Conservation (phyloP, 2,329 filamentous ascomycete genomes). For the Aquanectria penicillioides region DNA sequence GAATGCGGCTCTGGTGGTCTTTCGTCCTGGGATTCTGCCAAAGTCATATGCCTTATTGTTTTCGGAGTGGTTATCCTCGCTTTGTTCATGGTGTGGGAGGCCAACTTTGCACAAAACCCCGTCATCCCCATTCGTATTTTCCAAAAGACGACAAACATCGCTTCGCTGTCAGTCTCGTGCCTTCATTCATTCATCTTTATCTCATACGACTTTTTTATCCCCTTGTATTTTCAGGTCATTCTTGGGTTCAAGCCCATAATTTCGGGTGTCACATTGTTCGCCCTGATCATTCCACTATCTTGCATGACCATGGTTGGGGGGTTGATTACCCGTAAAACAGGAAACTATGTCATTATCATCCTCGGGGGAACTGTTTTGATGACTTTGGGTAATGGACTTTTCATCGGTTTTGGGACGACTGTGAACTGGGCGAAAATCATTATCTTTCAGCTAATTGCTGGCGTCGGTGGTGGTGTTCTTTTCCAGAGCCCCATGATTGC, state of each 20-base stretch:
- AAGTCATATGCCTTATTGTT: conserved; percentile 79
- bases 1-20: conserved; percentile 79
- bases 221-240: conserved; percentile 84
- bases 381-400: conserved; percentile 71
- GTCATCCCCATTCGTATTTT: conserved; percentile 82
- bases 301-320: conserved; percentile 67
- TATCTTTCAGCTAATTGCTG: conserved; percentile 70
- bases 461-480: conserved; percentile 71
- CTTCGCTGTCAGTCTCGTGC: conserved; percentile 73
- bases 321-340: conserved; percentile 68
- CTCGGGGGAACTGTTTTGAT: conserved; percentile 66
- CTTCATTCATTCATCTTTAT: conserved; percentile 82
- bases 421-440: conserved; percentile 64
- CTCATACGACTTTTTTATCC: conserved; percentile 79
- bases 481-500: conserved; percentile 78
- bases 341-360: conserved; percentile 70
- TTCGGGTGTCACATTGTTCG: conserved; percentile 79
- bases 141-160: conserved; percentile 70
- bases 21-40: conserved; percentile 77
- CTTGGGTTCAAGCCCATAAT: conserved; percentile 74
- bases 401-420: conserved; percentile 67
- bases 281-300: conserved; percentile 74
- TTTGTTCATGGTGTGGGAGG: conserved; percentile 78
- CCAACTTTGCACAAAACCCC: conserved; percentile 77
- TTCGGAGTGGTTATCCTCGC: conserved; percentile 72